A percentile compares a stretch with the other conserved stretches of the same genome.
Conservation (phyloP, 1,284 basidiomycete genomes). For the Moesziomyces aphidis region DNA sequence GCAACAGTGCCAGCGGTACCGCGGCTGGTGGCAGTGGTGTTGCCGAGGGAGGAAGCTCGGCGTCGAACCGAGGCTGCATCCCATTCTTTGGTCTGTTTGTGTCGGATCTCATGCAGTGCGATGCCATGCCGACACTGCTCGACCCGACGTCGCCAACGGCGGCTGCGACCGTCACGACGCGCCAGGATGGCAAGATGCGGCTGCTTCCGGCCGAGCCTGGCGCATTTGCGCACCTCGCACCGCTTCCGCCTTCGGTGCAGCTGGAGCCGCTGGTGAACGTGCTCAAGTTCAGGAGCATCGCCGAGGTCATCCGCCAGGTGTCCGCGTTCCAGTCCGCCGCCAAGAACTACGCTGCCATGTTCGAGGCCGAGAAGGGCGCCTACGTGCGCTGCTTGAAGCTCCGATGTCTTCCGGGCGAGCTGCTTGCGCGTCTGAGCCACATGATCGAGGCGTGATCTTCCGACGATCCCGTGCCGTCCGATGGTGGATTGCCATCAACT, state of each 20-base stretch:
- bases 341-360: constrained; percentile 43
- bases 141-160: constrained; percentile 54
- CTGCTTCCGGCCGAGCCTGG: constrained; percentile 29
- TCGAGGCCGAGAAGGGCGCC: constrained; percentile 54
- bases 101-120: constrained; percentile 57
- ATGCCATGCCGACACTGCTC: constrained; percentile 57
- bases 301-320: constrained; percentile 55
- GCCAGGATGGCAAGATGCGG: constrained; percentile 16
- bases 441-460: constrained; percentile 25
- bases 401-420: constrained; percentile 54
- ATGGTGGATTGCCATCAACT: background rate
- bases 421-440: constrained; percentile 48
- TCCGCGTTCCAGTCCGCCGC: constrained; percentile 56
- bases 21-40: background rate
- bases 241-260: constrained; percentile 41
- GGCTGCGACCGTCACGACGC: constrained; percentile 12
- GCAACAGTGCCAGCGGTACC: constrained; percentile 1
- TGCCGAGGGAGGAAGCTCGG: constrained; percentile 2
- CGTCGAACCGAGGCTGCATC: constrained; percentile 31
- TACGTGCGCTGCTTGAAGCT: constrained; percentile 62
- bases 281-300: constrained; percentile 56
- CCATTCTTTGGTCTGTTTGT: constrained; percentile 65
- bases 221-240: constrained; percentile 48
- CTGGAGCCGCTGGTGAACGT: constrained; percentile 59
- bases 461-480: background rate